A percentile compares a stretch with the other conserved stretches of the same genome.
Conservation (phyloP, 306 rosid genomes). For the Acmispon strigosus region DNA sequence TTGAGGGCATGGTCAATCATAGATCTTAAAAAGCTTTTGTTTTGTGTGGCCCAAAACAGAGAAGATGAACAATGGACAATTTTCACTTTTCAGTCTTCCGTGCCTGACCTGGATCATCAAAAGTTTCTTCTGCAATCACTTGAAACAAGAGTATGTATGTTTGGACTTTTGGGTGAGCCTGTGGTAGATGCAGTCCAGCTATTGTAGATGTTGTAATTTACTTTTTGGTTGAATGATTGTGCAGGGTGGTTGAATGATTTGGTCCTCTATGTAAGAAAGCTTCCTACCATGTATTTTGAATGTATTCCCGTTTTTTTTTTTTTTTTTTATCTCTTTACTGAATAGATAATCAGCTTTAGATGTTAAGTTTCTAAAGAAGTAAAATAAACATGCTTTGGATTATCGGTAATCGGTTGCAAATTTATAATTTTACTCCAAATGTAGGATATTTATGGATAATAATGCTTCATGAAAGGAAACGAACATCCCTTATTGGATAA, state of each 20-base stretch:
- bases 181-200: neutral
- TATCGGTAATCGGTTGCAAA: neutral
- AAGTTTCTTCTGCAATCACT: slow-evolving; percentile 17
- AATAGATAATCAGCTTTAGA: neutral
- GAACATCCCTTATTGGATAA: no score
- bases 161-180: slow-evolving; percentile 15
- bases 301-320: neutral
- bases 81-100: slow-evolving; percentile 8
- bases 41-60: slow-evolving; percentile 27
- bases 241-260: slow-evolving; percentile 21
- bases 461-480: no score
- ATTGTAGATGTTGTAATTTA: slow-evolving; percentile 31
- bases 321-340: neutral
- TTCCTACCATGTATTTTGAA: slow-evolving; percentile 4
- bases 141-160: slow-evolving; percentile 1
- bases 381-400: neutral
- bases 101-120: slow-evolving; percentile 20
- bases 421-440: no score
- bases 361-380: neutral
- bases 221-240: slow-evolving; percentile 17
- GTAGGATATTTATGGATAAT: no score
- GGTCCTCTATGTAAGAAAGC: neutral
- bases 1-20: slow-evolving; percentile 1
- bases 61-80: slow-evolving; percentile 6
- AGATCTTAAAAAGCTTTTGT: slow-evolving; percentile 10